A percentile compares a stretch with the other conserved stretches of the same genome.
Conservation (phyloP, 306 rosid species). For the Boehmeria nivea region DNA sequence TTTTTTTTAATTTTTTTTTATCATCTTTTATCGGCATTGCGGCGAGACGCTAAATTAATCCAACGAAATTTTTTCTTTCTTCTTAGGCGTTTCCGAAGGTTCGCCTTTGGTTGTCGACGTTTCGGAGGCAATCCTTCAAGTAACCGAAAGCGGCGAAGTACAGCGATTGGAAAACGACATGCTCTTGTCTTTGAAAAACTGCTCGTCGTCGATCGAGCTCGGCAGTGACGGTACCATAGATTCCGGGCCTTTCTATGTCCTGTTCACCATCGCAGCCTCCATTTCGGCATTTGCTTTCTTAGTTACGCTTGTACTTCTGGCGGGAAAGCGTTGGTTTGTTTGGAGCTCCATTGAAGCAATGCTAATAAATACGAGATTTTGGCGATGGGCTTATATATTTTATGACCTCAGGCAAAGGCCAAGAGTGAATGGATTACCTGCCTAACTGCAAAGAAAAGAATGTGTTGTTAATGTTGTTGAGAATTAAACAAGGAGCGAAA, state of each 20-base stretch:
- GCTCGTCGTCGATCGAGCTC: slow-evolving; percentile 28
- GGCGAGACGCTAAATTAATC: too few relatives aligned
- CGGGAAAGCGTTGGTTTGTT: background rate
- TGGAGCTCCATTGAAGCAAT: background rate
- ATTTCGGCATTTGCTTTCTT: slow-evolving; percentile 19
- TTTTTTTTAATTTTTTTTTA: too few relatives aligned
- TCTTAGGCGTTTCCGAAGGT: too few relatives aligned
- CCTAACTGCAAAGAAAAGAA: too few relatives aligned
- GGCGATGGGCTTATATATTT: too few relatives aligned
- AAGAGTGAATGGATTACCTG: too few relatives aligned
- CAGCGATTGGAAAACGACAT: slow-evolving; percentile 24
- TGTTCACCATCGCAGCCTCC: slow-evolving; percentile 28
- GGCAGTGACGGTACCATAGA: slow-evolving; percentile 29
- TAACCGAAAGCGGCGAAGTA: slow-evolving; percentile 28
- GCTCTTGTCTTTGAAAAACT: slow-evolving; percentile 28
- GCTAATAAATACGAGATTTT: background rate
- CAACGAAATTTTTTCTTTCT: too few relatives aligned
- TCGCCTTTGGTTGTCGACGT: slow-evolving; percentile 31
- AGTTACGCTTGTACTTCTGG: too few relatives aligned
- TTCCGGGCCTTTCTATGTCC: slow-evolving; percentile 37
- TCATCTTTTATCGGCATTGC: too few relatives aligned
- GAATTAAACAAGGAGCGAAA: too few relatives aligned
- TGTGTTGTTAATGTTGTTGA: too few relatives aligned
- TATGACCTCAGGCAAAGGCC: too few relatives aligned
- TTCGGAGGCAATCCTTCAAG: slow-evolving; percentile 28